These are phyloP conservation scores for Hysterium pulicare DNA, from an alignment of 2,329 filamentous ascomycete genomes.

Conservation along the genomic window DNA sequence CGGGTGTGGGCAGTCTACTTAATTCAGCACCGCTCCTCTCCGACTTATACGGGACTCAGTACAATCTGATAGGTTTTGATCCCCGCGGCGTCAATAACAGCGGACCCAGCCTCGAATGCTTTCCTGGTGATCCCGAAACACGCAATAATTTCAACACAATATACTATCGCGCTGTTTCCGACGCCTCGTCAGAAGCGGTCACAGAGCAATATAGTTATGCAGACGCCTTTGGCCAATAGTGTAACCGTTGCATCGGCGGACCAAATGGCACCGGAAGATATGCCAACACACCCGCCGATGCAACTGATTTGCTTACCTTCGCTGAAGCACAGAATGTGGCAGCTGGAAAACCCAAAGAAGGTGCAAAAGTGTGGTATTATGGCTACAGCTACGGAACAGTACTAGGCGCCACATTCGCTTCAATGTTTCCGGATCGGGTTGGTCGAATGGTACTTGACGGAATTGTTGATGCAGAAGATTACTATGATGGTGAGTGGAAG, in stretches of 20 bases:
- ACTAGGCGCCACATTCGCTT: conserved; percentile 46
- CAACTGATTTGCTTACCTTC: conserved; percentile 29
- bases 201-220: neutral
- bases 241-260: conserved; percentile 3
- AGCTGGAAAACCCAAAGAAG: conserved; percentile 14
- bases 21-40: neutral
- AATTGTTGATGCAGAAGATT: conserved; percentile 43
- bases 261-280: conserved; percentile 24
- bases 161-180: conserved; percentile 4
- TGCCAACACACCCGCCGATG: conserved; percentile 26
- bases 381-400: conserved; percentile 46
- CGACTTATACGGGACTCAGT: conserved; percentile 21
- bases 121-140: conserved; percentile 16
- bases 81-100: conserved; percentile 41
- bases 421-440: conserved; percentile 44
- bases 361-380: conserved; percentile 37
- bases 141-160: conserved; percentile 3
- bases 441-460: conserved; percentile 43
- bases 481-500: conserved; percentile 39
- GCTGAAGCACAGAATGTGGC: conserved; percentile 16
- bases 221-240: conserved; percentile 14
- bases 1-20: conserved; percentile 37
- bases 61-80: conserved; percentile 43
- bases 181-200: conserved; percentile 3
- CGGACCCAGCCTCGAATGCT: conserved; percentile 30